Base-by-base conservation (phyloP, 2,329 filamentous ascomycete genomes). In the Emericellopsis atlantica region DNA sequence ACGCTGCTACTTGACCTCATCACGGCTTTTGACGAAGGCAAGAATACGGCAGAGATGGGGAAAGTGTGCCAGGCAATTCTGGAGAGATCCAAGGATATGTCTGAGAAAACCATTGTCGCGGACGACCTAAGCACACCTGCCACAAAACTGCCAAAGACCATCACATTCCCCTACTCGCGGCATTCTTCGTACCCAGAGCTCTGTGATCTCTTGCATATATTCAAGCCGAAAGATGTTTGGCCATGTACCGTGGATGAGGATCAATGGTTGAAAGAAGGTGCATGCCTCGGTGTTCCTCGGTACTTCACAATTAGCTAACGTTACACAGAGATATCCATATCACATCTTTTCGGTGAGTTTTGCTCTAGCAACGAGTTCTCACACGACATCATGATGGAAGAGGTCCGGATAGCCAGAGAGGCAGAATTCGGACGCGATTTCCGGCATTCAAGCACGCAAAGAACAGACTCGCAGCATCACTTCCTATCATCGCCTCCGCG, bases 181-280 rank as follows among this genome's bases (percentile, higher is more conserved):
- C 90, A 96, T 57, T 93, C 90, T 0, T 94, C 86, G 0, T 90
- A 92, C 45, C 64, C 68, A 0, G 90, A 95, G 55, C 70, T 94
- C 3, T 82, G 85, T 46, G 61, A 77, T 40, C 62, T 95, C 1
- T 67, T 95, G 1, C 55, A 66, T 4, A 66, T 69, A 0, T 84
- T 95, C 49, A 72, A 64, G 23, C 88, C 88, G 0, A 75, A 63
- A 36, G 87, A 95, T 50, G 66, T 95, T 2, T 84, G 82, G 65
- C 87, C 89, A 0, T 95, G 88, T 53, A 94, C 87, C 0, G 76
- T 82, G 2, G 71, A 86, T 45, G 59, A 70, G 14, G 51, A 58
- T 0, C 62, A 62, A 1, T 95, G 88, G 88, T 43, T 62, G 4
- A 62, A 64, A 23, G 65, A 78, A 44, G 66, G 65, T 53, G 57